Conservation (phyloP, 768 basidiomycete species). For the Boletus barrowsii region DNA sequence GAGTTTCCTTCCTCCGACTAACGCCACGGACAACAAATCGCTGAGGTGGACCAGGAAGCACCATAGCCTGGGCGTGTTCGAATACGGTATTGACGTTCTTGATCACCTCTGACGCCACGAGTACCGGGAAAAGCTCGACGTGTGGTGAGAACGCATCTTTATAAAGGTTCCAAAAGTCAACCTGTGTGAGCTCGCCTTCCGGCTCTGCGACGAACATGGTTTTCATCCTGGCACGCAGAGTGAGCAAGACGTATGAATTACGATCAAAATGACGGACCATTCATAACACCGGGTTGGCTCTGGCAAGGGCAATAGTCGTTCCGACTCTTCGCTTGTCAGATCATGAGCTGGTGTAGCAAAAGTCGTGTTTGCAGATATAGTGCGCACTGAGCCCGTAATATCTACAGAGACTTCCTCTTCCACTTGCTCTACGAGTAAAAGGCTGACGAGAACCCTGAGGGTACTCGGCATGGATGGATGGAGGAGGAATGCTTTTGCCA, state of each 20-base stretch:
- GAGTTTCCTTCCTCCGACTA: conserved; percentile 57
- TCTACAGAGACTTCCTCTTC: conserved; percentile 66
- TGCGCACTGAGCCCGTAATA: conserved; percentile 56
- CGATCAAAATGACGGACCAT: conserved; percentile 48
- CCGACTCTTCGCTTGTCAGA: conserved; percentile 67
- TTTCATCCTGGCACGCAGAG: conserved; percentile 70
- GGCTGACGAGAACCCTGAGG: conserved; percentile 61
- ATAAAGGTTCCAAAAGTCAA: conserved; percentile 94
- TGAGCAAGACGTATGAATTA: conserved; percentile 9
- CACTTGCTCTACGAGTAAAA: conserved; percentile 68
- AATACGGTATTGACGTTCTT: conserved; percentile 87
- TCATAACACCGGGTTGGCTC: conserved; percentile 83
- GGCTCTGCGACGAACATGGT: conserved; percentile 76
- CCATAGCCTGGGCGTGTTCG: conserved; percentile 84
- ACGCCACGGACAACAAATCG: conserved; percentile 90
- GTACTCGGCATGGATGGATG: conserved; percentile 69
- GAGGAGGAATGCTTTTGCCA: conserved; percentile 75
- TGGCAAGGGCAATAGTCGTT: conserved; percentile 49
- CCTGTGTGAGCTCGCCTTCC: conserved; percentile 85
- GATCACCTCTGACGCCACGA: conserved; percentile 91
- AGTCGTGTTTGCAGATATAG: conserved; percentile 51
- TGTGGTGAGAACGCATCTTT: conserved; percentile 73
- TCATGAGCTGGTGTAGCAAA: conserved; percentile 56
- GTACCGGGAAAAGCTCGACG: conserved; percentile 53
- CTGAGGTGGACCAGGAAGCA: conserved; percentile 66